Evolutionary conservation across 441 rosid genomes (phyloP).

Genomic region (Erodium trifolium): DNA sequence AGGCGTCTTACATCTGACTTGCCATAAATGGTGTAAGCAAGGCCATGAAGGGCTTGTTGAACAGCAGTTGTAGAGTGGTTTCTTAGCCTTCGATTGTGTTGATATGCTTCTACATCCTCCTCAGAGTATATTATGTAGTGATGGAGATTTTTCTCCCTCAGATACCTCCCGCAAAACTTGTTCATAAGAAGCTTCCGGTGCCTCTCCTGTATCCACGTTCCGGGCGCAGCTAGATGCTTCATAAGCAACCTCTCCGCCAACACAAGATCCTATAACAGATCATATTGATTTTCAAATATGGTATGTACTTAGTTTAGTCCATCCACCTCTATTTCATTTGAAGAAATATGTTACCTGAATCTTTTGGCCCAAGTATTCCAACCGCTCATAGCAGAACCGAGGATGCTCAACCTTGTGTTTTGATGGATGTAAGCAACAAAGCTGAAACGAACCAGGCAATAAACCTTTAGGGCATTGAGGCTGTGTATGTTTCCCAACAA

Average conservation of each 20-base stretch:
- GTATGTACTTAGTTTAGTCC: too few relatives aligned
- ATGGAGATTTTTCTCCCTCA: slow-evolving; percentile 74
- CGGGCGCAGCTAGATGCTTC: slow-evolving; percentile 93
- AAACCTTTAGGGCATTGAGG: slow-evolving; percentile 16
- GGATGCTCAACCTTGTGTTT: slow-evolving; percentile 88
- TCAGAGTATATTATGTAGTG: slow-evolving; percentile 50
- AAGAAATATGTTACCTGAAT: slow-evolving; percentile 56
- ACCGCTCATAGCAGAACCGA: slow-evolving; percentile 73
- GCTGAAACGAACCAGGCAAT: slow-evolving; percentile 39
- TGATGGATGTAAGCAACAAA: slow-evolving; percentile 93
- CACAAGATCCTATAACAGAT: slow-evolving; percentile 51
- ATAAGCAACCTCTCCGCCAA: slow-evolving; percentile 84
- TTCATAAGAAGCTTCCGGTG: slow-evolving; percentile 76
- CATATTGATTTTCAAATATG: too few relatives aligned
- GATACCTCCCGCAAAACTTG: slow-evolving; percentile 80
- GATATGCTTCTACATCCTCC: slow-evolving; percentile 65
- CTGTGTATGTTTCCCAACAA: background rate
- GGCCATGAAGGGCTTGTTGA: slow-evolving; percentile 87
- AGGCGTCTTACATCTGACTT: slow-evolving; percentile 82
- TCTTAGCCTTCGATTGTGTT: slow-evolving; percentile 69
- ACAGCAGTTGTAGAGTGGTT: slow-evolving; percentile 76
- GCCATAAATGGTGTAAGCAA: slow-evolving; percentile 66
- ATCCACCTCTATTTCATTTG: background rate
- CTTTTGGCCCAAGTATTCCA: slow-evolving; percentile 91
- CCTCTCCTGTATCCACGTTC: slow-evolving; percentile 81